Base-by-base conservation (phyloP, 2,329 filamentous ascomycete genomes). In the Sclerotinia nivalis region DNA sequence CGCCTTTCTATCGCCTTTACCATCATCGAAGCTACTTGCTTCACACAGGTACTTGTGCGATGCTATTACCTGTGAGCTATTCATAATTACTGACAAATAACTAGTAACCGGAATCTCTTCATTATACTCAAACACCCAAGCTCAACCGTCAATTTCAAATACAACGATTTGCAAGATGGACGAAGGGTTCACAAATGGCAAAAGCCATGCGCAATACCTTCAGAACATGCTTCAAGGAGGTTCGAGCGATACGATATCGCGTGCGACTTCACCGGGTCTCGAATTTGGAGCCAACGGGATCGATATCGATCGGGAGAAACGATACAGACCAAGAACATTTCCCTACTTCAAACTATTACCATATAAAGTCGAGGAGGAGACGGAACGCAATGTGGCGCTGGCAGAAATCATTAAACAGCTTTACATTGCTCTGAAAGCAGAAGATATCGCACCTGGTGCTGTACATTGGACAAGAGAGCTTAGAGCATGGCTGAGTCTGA, bases 401-500 rank as follows among this genome's bases (percentile, higher is more conserved):
- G 86, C 91, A 59, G 93, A 93, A 79, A 98, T 97, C 76, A 85
- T 98, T 75, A 96, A 94, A 80, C 92, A 97, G 78, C 89, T 99
- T 43, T 98, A 97, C 80, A 92, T 97, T 75, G 88, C 95, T 70
- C 86, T 99, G 73, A 91, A 93, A 78, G 91, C 96, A 4, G 93
- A 97, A 74, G 96, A 99, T 81, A 98, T 98, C 81, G 90, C 91
- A 34, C 93, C 95, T 0, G 96, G 96, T 47, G 96, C 95, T 40
- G 85, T 97, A 72, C 95, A 99, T 81, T 99, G 96, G 96, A 97
- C 96, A 22, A 89, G 95, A 75, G 96, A 99, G 86, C 89, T 99
- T 61, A 89, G 94, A 78, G 93, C 91, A 81, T 99, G 96, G 96
- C 85, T 99, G 74, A 92, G 91, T 68, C 88, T 99, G 81, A 99